Percentiles rank a stretch among this genome's conserved stretches.
These are phyloP conservation scores for Gaeumannomyces tritici DNA, from an alignment of 2,329 filamentous ascomycete species.

Conservation along the genomic window DNA sequence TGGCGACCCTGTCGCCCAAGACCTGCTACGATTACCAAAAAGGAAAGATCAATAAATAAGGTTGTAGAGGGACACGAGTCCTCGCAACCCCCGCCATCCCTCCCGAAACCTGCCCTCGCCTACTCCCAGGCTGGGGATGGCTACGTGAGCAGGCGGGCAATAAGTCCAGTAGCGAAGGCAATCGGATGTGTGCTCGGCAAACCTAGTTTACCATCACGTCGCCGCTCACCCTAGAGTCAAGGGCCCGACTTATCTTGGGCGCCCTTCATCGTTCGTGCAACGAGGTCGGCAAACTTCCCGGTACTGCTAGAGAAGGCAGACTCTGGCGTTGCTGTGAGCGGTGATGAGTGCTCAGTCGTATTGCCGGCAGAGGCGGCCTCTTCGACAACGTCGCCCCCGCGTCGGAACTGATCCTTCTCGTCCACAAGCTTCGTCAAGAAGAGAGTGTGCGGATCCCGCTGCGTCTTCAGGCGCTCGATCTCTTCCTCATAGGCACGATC, in stretches of 20 bases:
- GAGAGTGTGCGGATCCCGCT: constrained; percentile 26
- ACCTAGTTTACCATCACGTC: not conserved
- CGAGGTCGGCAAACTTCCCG: constrained; percentile 20
- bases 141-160: no score
- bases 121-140: no score
- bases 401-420: constrained; percentile 23
- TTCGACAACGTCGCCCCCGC: constrained; percentile 1
- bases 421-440: constrained; percentile 40
- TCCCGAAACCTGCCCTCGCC: no score
- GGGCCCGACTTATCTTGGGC: constrained; percentile 5
- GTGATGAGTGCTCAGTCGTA: not conserved
- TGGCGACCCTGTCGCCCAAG: no score
- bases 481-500: constrained; percentile 80
- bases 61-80: no score
- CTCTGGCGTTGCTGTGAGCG: constrained; percentile 5
- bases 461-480: constrained; percentile 56
- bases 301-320: constrained; percentile 4
- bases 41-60: no score
- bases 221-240: not conserved
- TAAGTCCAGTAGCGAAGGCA: no score
- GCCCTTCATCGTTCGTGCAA: constrained; percentile 16
- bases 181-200: no score
- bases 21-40: not conserved
- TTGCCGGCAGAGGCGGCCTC: constrained; percentile 7
- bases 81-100: no score